phyloP scores from a whole-genome alignment of 2,329 filamentous ascomycete species.

The Fonsecaea multimorphosa region DNA sequence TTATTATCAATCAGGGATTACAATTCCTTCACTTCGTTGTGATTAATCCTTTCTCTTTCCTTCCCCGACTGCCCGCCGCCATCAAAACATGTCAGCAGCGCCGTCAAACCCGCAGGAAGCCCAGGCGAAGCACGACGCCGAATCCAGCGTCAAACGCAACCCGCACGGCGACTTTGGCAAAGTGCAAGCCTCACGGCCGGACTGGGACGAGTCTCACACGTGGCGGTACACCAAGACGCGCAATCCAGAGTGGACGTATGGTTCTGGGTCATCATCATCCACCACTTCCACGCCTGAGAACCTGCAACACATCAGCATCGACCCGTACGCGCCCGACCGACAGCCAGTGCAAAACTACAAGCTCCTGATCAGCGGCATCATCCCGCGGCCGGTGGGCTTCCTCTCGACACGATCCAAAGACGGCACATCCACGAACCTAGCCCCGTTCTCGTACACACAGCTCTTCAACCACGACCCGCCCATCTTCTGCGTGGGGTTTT shows the following conservation, averaged over 20 bases:
- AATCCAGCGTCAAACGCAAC: constrained; percentile 46
- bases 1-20: too few species aligned
- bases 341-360: constrained; percentile 82
- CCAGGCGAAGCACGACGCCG: constrained; percentile 47
- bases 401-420: constrained; percentile 65
- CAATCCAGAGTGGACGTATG: constrained; percentile 51
- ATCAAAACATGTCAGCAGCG: constrained; percentile 7
- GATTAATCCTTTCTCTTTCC: too few species aligned
- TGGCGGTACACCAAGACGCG: constrained; percentile 49
- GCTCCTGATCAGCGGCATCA: constrained; percentile 80
- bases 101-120: constrained; percentile 16
- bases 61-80: too few species aligned
- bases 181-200: constrained; percentile 51
- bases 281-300: constrained; percentile 55
- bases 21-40: too few species aligned
- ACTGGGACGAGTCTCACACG: constrained; percentile 47
- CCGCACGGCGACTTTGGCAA: constrained; percentile 47
- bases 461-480: constrained; percentile 86
- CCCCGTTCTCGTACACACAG: constrained; percentile 87
- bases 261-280: constrained; percentile 23
- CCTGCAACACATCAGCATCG: constrained; percentile 76
- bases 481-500: constrained; percentile 72
- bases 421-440: constrained; percentile 74
- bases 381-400: constrained; percentile 80
- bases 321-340: constrained; percentile 76